Evolutionary conservation across 2,329 filamentous ascomycete genomes (phyloP).

Genomic region (Pseudopithomyces chartarum): DNA sequence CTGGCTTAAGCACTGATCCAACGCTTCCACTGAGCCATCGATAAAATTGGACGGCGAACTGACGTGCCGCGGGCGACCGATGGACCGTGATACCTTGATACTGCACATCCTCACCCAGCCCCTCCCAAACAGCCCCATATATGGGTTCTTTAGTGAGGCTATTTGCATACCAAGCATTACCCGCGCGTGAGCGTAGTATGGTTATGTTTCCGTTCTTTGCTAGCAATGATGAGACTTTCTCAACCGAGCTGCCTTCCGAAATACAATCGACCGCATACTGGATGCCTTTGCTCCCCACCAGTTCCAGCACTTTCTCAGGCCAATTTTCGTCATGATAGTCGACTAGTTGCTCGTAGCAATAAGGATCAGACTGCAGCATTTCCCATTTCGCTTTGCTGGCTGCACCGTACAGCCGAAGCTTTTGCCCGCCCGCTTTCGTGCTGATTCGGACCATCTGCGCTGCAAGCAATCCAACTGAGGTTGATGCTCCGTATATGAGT

Average conservation of each 20-base stretch:
- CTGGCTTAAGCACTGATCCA: slow-evolving; percentile 27
- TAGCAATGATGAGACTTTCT: slow-evolving; percentile 33
- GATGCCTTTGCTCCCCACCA: slow-evolving; percentile 33
- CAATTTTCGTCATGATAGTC: slow-evolving; percentile 47
- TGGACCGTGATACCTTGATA: slow-evolving; percentile 41
- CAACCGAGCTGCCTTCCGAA: slow-evolving; percentile 47
- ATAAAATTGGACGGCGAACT: slow-evolving; percentile 45
- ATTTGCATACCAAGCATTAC: slow-evolving; percentile 34
- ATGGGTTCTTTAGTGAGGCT: slow-evolving; percentile 37
- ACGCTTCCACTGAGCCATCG: slow-evolving; percentile 33
- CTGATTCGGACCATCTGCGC: slow-evolving; percentile 36
- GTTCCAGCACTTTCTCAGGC: slow-evolving; percentile 33
- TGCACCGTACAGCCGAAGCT: slow-evolving; percentile 29
- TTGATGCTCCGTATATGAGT: slow-evolving; percentile 42
- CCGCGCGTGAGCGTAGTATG: slow-evolving; percentile 36
- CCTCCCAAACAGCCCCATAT: slow-evolving; percentile 53
- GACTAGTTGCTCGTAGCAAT: slow-evolving; percentile 46
- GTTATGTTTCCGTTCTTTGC: slow-evolving; percentile 28
- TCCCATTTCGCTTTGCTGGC: slow-evolving; percentile 29
- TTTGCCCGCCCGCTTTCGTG: slow-evolving; percentile 17
- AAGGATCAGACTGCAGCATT: slow-evolving; percentile 40
- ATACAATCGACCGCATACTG: slow-evolving; percentile 49
- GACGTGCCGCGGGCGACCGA: slow-evolving; percentile 19
- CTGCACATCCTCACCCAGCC: slow-evolving; percentile 46
- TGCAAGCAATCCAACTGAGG: slow-evolving; percentile 41